Evolutionary conservation across 208 protist genomes (phyloP), one percentile per base, ranked within the genome.

Genomic region (Vickermania ingenoplastis): DNA sequence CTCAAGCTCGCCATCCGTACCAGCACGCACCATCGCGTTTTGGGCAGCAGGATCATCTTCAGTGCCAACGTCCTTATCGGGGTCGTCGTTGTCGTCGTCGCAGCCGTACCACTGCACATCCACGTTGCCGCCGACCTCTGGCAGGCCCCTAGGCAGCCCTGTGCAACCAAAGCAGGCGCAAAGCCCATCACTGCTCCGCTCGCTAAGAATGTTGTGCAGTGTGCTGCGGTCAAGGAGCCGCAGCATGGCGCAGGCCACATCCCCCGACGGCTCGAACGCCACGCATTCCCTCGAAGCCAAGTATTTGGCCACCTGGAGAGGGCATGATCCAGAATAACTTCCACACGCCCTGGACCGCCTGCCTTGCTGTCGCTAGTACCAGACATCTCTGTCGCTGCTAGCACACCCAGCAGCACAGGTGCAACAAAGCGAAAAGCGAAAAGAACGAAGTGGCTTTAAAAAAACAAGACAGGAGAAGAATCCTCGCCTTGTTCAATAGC

Each of bases 91-190:
- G 23, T 31, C 31, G 26, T 41, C 23, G 52, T 65, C 67, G 11
- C 56, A 25, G 21, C 13, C 45, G 50, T 54, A 28, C 56, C 51
- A 57, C 41, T 59, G 51, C 29, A 29, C 59, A 26, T 31, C 30
- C 4, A 22, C 28, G 13, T 59, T 21, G 14, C 55, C 27, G 5
- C 13, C 21, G 5, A 11, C 14, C 7, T 48, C 26, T 41, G 59
- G 25, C 29, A 81, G 56, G 5, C 75, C 69, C 4, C 65, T 68
- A 26, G 81, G 80, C 50, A 61, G 61, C 24, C 65, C 58, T 1
- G 60, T 53, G 53, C 86, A 92, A 60, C 86, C 86, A 14, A 85
- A 49, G 61, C 74, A 73, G 1, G 77, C 86, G 50, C 86, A 92
- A 21, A 81, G 59, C 7, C 61, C 53, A 52, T 72, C 72, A 45